phyloP scores from a whole-genome alignment of 1,284 basidiomycete species.

The Cryptococcus amylolentus region DNA sequence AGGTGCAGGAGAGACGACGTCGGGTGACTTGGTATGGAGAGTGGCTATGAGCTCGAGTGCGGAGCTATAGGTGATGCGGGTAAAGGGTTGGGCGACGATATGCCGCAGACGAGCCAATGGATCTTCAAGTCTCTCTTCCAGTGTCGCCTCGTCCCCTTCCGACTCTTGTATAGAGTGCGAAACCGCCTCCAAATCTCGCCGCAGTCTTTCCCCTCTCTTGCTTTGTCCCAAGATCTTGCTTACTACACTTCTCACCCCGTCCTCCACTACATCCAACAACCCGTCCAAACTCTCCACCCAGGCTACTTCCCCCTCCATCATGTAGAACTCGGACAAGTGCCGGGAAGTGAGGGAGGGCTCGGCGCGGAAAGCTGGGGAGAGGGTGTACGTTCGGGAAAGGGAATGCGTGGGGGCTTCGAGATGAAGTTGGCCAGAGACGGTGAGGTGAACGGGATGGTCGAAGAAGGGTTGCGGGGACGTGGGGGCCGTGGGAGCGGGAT shows the following conservation, averaged over 20 bases:
- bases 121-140: constrained; percentile 2
- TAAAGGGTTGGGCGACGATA: constrained; percentile 31
- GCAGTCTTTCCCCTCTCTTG: constrained; percentile 18
- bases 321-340: constrained; percentile 98
- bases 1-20: constrained; percentile 48
- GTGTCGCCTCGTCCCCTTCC: neutral
- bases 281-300: constrained; percentile 56
- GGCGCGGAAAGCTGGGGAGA: constrained; percentile 89
- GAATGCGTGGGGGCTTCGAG: constrained; percentile 81
- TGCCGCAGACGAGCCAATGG: constrained; percentile 23
- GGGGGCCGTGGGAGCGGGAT: constrained; percentile 1
- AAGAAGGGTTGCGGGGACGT: constrained; percentile 30
- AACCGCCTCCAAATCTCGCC: constrained; percentile 28
- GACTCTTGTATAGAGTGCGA: constrained; percentile 3
- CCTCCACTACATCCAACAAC: constrained; percentile 70
- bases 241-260: constrained; percentile 44
- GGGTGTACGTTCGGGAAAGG: constrained; percentile 79
- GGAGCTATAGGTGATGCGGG: constrained; percentile 74
- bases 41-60: constrained; percentile 61
- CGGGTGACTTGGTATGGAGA: neutral
- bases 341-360: constrained; percentile 82
- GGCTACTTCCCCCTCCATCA: constrained; percentile 91
- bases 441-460: constrained; percentile 68
- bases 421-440: constrained; percentile 92
- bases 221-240: constrained; percentile 14